These are phyloP conservation scores for Acanthamoeba lenticulata DNA, from an alignment of 208 protist species.

Conservation along the genomic window DNA sequence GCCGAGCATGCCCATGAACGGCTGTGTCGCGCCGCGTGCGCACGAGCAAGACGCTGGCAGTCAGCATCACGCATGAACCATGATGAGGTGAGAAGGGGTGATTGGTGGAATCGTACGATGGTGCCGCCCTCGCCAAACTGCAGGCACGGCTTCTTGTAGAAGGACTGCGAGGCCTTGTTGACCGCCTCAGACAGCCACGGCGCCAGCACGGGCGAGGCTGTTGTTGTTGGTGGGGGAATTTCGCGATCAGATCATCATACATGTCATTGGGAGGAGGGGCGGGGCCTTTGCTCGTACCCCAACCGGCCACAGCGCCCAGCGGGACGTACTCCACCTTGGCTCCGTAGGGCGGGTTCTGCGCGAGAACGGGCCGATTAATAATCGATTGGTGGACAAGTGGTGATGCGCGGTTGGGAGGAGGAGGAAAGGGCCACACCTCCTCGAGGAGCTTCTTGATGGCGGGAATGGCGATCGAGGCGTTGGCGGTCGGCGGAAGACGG, in stretches of 20 bases:
- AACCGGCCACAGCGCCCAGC: not conserved
- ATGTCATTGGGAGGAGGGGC: slow-evolving; percentile 83
- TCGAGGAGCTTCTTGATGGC: slow-evolving; percentile 81
- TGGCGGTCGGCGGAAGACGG: slow-evolving; percentile 91
- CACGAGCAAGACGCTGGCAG: not conserved
- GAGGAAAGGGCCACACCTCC: not conserved
- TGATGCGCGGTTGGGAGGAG: slow-evolving; percentile 78
- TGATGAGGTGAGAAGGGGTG: not conserved
- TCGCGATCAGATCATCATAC: slow-evolving; percentile 82
- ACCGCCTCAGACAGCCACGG: not conserved
- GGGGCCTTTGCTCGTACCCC: not conserved
- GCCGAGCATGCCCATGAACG: slow-evolving; percentile 94
- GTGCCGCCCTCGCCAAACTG: slow-evolving; percentile 46
- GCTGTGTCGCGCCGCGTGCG: slow-evolving; percentile 76
- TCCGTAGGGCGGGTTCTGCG: slow-evolving; percentile 16
- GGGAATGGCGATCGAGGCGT: slow-evolving; percentile 81
- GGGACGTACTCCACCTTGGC: slow-evolving; percentile 23
- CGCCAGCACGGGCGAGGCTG: slow-evolving; percentile 14
- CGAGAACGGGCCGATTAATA: slow-evolving; percentile 86
- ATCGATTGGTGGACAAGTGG: no score
- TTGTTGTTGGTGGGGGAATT: not conserved
- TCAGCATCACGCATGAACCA: not conserved
- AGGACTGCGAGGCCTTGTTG: not conserved
- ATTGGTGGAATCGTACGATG: not conserved
- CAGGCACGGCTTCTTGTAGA: slow-evolving; percentile 28